Evolutionary conservation across 2,329 filamentous ascomycete genomes (phyloP).

Genomic region (Akanthomyces uredinophilus): DNA sequence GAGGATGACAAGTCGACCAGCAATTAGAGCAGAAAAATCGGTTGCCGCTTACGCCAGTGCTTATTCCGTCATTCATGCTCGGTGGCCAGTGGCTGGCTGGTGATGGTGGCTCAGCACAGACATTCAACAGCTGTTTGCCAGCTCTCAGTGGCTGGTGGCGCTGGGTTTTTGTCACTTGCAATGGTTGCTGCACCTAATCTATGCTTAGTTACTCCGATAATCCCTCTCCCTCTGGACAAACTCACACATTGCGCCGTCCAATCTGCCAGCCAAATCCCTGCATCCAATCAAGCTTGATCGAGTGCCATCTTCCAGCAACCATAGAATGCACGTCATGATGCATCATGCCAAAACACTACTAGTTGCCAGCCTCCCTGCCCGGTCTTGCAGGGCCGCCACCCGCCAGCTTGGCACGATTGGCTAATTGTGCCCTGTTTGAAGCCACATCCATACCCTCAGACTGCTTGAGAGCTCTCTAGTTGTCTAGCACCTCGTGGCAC

Average conservation of each 20-base stretch:
- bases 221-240: background rate
- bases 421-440: background rate
- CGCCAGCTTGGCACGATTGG: background rate
- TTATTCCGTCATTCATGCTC: background rate
- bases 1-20: background rate
- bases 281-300: background rate
- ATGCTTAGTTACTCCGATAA: too few relatives aligned
- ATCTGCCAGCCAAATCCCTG: background rate
- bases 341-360: background rate
- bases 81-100: constrained; percentile 1
- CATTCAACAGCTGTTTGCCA: background rate
- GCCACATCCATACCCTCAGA: background rate
- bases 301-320: background rate
- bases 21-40: background rate
- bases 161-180: background rate
- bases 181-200: background rate
- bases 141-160: background rate
- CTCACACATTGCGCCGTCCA: background rate
- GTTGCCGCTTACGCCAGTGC: background rate
- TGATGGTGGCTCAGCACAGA: background rate
- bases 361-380: background rate
- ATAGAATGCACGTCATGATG: background rate
- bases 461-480: background rate
- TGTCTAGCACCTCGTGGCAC: too few relatives aligned
- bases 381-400: background rate